Evolutionary conservation across 129 eudicot genomes (phyloP), one percentile per base, ranked within the genome.

Genomic region (Escallonia rubra): DNA sequence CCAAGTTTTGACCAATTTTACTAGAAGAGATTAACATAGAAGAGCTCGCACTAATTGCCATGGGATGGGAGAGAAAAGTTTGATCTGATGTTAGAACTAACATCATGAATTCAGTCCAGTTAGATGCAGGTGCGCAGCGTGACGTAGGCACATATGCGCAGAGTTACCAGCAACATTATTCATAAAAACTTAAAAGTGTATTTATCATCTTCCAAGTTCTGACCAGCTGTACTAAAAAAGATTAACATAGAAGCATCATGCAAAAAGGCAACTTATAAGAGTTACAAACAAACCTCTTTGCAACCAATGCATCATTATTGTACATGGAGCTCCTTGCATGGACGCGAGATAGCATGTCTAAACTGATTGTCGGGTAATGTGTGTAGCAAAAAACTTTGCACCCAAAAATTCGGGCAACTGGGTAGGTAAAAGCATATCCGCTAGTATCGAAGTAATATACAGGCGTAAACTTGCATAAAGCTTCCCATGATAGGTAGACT

Each of bases 351-450:
- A 93, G 86, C 98, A 93, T 93, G 74, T 93, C 98, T 47, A 87
- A 72, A 63, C 98, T 93, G 75, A 93, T 89, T 10, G 98, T 93
- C 48, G 98, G 98, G 68, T 93, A 93, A 78, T 93, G 98, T 3
- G 96, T 93, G 81, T 93, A 93, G 89, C 87, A 84, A 74, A 93
- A 78, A 63, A 93, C 95, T 67, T 93, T 93, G 74, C 98, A 93
- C 42, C 99, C 99, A 64, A 89, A 93, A 53, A 87, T 60, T 41
- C 99, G 72, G 4, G 99, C 99, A 57, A 93, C 76, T 3, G 99
- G 99, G 56, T 93, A 89, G 8, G 95, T 86, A 64, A 93, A 93
- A 49, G 99, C 99, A 76, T 89, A 89, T 72, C 99, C 99, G 77
- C 99, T 93, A 12, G 99, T 93, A 75, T 93, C 99, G 58, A 93